Evolutionary conservation across 768 basidiomycete species (phyloP), one percentile per base, ranked within the genome.

Genomic region (Pholiota microspora): DNA sequence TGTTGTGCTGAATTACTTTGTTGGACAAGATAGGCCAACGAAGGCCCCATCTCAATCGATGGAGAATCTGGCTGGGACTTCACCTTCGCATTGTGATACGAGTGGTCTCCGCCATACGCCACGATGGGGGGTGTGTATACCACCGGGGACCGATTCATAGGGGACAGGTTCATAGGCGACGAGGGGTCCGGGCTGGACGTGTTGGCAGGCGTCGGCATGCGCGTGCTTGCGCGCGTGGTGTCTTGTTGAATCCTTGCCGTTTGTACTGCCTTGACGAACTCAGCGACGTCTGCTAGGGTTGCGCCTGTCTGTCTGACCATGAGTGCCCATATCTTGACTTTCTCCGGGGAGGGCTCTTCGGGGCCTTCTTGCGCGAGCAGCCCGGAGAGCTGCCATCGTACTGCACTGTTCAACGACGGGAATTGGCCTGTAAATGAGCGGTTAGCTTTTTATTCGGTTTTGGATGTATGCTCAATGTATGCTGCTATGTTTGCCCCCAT

Each of bases 201-300:
- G 34, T 56, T 62, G 53, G 59, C 49, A 21, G 62, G 62, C 25
- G 60, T 64, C 31, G 62, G 63, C 13, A 62, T 49, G 13, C 53
- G 61, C 9, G 25, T 52, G 27, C 42, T 34, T n/a, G 16, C 7
- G 2, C 12, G 7, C 40, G 12, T 42, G 3, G 4, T 23, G 21
- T 4, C 16, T 21, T 42, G 40, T 23, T 42, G n/a, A 42, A 42
- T 9, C 23, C n/a, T 2, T 21, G 18, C 16, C 23, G 21, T 34
- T 23, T 9, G 10, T 32, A 34, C 34, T 13, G n/a, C n/a, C n/a
- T n/a, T 18, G 9, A 47, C 32, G 21, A 34, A 47, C 0, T 24
- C 28, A 6, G 13, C 27, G 15, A 29, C 36, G 15, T 45, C 51
- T 15, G 23, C 29, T 2, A n/a, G 18, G 6, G 21, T 42, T 7